phyloP scores from a whole-genome alignment of 2,329 filamentous ascomycete genomes.

The Colletotrichum sp. region DNA sequence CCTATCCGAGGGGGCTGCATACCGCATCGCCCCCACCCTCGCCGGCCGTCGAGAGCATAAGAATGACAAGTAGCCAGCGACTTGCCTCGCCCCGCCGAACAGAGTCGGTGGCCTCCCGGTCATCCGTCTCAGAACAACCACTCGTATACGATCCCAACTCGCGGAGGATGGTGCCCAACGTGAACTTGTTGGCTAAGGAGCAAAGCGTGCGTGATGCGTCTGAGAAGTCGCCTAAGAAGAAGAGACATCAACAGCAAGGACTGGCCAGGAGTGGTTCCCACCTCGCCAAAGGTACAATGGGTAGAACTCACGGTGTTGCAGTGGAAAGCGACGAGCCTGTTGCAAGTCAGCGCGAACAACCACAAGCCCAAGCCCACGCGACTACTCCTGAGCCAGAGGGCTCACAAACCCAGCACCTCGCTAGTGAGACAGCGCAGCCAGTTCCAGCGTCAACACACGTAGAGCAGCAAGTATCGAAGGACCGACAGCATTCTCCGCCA shows the following conservation, averaged over 20 bases:
- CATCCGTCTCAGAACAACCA: slow-evolving; percentile 37
- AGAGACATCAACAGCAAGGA: slow-evolving; percentile 37
- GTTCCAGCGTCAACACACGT: not conserved
- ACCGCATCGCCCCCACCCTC: slow-evolving; percentile 43
- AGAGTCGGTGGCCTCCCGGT: slow-evolving; percentile 25
- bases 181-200: slow-evolving; percentile 46
- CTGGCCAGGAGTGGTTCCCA: slow-evolving; percentile 47
- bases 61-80: slow-evolving; percentile 23
- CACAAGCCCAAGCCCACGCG: not conserved
- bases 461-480: not conserved
- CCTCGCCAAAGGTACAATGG: slow-evolving; percentile 57
- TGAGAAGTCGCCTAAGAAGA: slow-evolving; percentile 42
- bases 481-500: not conserved
- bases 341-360: slow-evolving; percentile 5
- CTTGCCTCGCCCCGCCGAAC: slow-evolving; percentile 27
- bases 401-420: not conserved
- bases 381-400: not conserved
- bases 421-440: not conserved
- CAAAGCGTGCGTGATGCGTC: slow-evolving; percentile 42
- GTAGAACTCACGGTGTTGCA: slow-evolving; percentile 52
- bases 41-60: slow-evolving; percentile 23
- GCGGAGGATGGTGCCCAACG: slow-evolving; percentile 61
- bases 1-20: slow-evolving; percentile 54
- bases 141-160: slow-evolving; percentile 71
- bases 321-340: slow-evolving; percentile 33